Evolutionary conservation across 176 grass and related monocot genomes (phyloP), one percentile per base, ranked within the genome.

Genomic region (Oryza brachyantha): DNA sequence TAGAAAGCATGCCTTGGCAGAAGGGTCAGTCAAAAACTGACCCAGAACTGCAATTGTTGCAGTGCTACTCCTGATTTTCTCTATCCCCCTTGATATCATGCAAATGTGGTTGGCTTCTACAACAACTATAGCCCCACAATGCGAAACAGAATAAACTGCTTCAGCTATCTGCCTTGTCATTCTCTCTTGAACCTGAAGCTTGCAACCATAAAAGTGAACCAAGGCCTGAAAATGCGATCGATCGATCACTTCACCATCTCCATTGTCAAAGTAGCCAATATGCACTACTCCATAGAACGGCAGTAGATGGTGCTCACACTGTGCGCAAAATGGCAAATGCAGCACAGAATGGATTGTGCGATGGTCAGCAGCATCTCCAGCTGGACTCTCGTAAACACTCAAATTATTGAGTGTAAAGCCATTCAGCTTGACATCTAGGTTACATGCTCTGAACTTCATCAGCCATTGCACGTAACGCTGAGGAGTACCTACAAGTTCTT

Each of bases 91-190:
- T 29, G 96, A 96, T 81, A 99, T 88, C 96, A 96, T 99, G 77
- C 96, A 95, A 35, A 88, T 89, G 29, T 99, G 96, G 43, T 96
- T 87, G 9, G 96, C 96, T 84, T 99, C 96, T 19, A 99, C 88
- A 86, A 96, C 92, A 16, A 95, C 84, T 46, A 94, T 85, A 50
- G 84, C 96, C 64, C 96, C 96, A 34, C 29, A 52, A 5, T 61
- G 80, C 0, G 75, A 87, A 52, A 82, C 66, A 3, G 80, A 83
- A 79, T 91, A 77, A 29, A 96, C 87, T n/a, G 88, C 86, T 83
- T 99, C 96, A 41, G 88, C 96, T 91, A 99, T 91, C 80, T 99
- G 96, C 64, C 92, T 90, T 25, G 96, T 99, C 87, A 99, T 87
- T 64, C 96, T 99, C 76, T 99, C 96, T 81, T 99, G 96, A 61